Percentiles rank a stretch among this genome's conserved stretches.
These are phyloP conservation scores for Periconia sp. DNA, from an alignment of 2,329 filamentous ascomycete species.

Conservation along the genomic window DNA sequence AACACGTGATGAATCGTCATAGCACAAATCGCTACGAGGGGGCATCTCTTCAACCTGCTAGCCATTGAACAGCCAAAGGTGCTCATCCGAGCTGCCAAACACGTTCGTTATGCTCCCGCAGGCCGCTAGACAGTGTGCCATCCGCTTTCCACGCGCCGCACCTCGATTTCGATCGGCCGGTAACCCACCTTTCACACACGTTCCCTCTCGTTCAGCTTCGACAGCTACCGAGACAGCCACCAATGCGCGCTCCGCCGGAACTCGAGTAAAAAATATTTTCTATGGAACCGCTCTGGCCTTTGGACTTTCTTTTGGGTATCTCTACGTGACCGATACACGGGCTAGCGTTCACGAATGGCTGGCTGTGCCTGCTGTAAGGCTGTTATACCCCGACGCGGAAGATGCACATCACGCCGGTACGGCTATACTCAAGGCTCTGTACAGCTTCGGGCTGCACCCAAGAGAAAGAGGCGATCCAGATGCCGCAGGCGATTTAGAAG, in stretches of 20 bases:
- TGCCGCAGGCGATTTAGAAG: conserved; percentile 54
- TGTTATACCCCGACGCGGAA: conserved; percentile 74
- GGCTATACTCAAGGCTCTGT: conserved; percentile 68
- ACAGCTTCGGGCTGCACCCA: conserved; percentile 74
- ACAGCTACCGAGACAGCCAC: conserved; percentile 29
- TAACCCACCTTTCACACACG: conserved; percentile 12
- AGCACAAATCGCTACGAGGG: neutral
- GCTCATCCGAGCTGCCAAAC: conserved; percentile 18
- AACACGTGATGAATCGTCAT: neutral
- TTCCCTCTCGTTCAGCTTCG: conserved; percentile 24
- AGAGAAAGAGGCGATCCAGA: conserved; percentile 73
- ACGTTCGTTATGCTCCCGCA: conserved; percentile 25
- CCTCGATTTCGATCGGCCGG: conserved; percentile 16
- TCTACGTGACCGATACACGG: conserved; percentile 58
- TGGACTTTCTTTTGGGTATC: conserved; percentile 48
- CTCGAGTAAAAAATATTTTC: conserved; percentile 52
- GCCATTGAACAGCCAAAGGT: conserved; percentile 22
- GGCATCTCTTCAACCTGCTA: conserved; percentile 5
- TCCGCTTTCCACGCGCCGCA: conserved; percentile 28
- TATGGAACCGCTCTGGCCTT: conserved; percentile 59
- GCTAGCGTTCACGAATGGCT: conserved; percentile 56
- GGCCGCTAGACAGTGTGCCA: conserved; percentile 29
- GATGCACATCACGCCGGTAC: conserved; percentile 88
- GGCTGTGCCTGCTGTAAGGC: conserved; percentile 63
- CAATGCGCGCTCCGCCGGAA: conserved; percentile 43